Conservation (phyloP, 306 rosid genomes). For the Rosa persica region DNA sequence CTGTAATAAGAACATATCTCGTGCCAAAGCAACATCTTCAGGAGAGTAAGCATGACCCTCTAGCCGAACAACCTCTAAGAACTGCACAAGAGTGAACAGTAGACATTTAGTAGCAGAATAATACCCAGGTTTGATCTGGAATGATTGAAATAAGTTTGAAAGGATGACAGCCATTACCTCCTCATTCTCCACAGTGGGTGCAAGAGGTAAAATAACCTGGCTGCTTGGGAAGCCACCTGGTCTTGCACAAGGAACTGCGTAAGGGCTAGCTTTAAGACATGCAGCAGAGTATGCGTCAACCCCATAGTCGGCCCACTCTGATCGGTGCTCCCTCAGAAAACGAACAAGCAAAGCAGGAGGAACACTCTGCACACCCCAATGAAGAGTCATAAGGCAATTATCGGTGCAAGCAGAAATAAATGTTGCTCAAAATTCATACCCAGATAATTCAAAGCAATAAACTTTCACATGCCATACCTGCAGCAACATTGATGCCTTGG, state of each 20-base stretch:
- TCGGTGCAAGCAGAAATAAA: background rate
- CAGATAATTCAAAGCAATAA: background rate
- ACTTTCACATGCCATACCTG: conserved; percentile 50
- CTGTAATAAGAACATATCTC: conserved; percentile 91
- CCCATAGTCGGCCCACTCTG: conserved; percentile 98
- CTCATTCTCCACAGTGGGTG: conserved; percentile 86
- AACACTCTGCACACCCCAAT: conserved; percentile 54
- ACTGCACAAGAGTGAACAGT: conserved; percentile 39
- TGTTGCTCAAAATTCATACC: background rate
- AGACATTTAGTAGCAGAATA: background rate
- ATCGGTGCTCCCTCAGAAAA: conserved; percentile 93
- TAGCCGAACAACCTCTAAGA: conserved; percentile 90
- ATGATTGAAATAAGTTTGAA: background rate
- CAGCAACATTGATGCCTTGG: conserved; percentile 95
- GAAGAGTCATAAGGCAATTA: background rate
- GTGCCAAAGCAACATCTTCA: conserved; percentile 78
- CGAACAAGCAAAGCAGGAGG: conserved; percentile 98
- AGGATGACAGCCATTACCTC: conserved; percentile 52
- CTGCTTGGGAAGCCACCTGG: conserved; percentile 86
- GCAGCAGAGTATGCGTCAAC: conserved; percentile 96
- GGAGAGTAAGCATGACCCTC: conserved; percentile 97
- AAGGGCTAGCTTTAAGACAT: conserved; percentile 79
- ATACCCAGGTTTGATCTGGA: background rate
- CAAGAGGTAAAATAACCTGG: conserved; percentile 90
- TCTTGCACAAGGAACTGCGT: conserved; percentile 80